Evolutionary conservation across 129 eudicot species (phyloP).

Genomic region (sunflower (Helianthus annuus)): HanXRQr2.0-SUNRISE NC_035446.2:8530979-8531478

Average conservation of each 20-base stretch:
- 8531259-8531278: conserved; percentile 35
- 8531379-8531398: neutral
- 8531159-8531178: conserved; percentile 39
- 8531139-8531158: conserved; percentile 20
- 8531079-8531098: neutral
- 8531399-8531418: too few relatives aligned
- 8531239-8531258: conserved; percentile 49
- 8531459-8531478: neutral
- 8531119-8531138: neutral
- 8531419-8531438: too few relatives aligned
- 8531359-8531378: too few relatives aligned
- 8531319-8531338: conserved; percentile 40
- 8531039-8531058: conserved; percentile 52
- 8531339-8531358: neutral
- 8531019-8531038: conserved; percentile 40
- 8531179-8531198: conserved; percentile 50
- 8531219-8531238: conserved; percentile 35
- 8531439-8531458: neutral
- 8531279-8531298: conserved; percentile 49
- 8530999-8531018: conserved; percentile 26
- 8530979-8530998: conserved; percentile 37
- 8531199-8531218: conserved; percentile 44
- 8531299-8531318: conserved; percentile 50
- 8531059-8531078: conserved; percentile 22
- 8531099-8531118: neutral